phyloP scores from a whole-genome alignment of 192 early-diverging fungal genomes.

The Spizellomyces punctatus region DNA sequence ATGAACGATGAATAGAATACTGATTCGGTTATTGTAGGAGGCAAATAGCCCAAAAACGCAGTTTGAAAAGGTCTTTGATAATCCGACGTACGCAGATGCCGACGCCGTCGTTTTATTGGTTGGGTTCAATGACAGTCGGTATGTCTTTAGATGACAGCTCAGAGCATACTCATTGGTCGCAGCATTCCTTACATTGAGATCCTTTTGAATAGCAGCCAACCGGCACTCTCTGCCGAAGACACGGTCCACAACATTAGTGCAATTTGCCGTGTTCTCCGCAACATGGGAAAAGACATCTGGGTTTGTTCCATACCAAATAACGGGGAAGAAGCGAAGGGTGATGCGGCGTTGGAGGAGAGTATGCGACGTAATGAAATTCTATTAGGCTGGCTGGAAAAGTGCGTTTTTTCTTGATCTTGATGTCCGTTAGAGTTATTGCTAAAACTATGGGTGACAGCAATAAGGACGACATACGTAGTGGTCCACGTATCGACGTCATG shows the following conservation, averaged over 20 bases:
- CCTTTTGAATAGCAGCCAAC: not conserved
- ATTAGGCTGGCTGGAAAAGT: slow-evolving; percentile 31
- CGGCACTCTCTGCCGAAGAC: slow-evolving; percentile 34
- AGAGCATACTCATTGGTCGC: not conserved
- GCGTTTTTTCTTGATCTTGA: not conserved
- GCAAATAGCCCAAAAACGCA: slow-evolving; percentile 4
- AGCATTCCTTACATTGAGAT: too few species aligned
- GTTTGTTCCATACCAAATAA: slow-evolving; percentile 38
- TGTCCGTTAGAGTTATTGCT: not conserved
- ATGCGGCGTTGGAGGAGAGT: slow-evolving; percentile 24
- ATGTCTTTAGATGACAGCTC: not conserved
- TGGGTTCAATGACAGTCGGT: slow-evolving; percentile 48
- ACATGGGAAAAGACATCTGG: slow-evolving; percentile 44
- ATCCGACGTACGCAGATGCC: slow-evolving; percentile 27
- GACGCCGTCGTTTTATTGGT: slow-evolving; percentile 46
- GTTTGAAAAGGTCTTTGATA: slow-evolving; percentile 36
- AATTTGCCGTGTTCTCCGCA: slow-evolving; percentile 31
- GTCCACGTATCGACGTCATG: slow-evolving; percentile 30
- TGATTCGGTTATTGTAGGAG: not conserved
- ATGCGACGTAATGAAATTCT: slow-evolving; percentile 32
- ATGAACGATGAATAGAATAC: not conserved
- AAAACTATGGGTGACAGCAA: slow-evolving; percentile 10
- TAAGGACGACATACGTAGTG: slow-evolving; percentile 19
- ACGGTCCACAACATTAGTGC: slow-evolving; percentile 43
- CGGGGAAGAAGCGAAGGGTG: slow-evolving; percentile 25